Conservation (phyloP, 116 monocot genomes). For the Trichopus zeylanicus region DNA sequence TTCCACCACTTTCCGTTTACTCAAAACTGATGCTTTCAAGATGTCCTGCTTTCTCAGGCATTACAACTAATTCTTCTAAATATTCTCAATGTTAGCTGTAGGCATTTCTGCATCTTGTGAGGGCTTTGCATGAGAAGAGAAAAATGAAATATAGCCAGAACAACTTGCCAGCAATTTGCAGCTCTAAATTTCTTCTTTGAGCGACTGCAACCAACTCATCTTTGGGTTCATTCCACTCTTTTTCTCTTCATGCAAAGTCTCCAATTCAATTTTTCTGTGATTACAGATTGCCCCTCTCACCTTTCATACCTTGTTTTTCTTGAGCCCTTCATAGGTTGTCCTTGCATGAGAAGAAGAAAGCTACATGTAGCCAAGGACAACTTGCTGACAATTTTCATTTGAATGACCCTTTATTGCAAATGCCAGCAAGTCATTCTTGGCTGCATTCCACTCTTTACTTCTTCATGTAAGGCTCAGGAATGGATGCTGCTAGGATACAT, state of each 20-base stretch:
- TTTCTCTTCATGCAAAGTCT: too few species aligned
- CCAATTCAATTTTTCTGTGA: too few species aligned
- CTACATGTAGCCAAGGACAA: conserved; percentile 16
- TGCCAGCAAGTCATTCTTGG: conserved; percentile 18
- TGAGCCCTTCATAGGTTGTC: too few species aligned
- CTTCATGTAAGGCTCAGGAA: not conserved
- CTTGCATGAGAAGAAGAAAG: conserved; percentile 16
- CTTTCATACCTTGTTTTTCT: too few species aligned
- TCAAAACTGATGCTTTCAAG: too few species aligned
- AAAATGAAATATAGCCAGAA: not conserved
- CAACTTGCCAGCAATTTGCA: not conserved
- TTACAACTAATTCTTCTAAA: not conserved
- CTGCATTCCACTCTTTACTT: conserved; percentile 13
- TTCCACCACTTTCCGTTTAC: too few species aligned
- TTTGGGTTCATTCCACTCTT: too few species aligned
- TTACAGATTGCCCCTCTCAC: too few species aligned
- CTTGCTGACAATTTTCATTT: conserved; percentile 1
- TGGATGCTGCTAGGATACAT: not conserved
- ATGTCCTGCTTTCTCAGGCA: too few species aligned
- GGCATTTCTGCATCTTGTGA: not conserved
- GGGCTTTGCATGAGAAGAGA: conserved; percentile 1
- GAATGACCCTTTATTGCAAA: not conserved
- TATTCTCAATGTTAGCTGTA: not conserved
- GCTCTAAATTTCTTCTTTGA: too few species aligned
- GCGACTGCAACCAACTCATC: too few species aligned